phyloP scores from a whole-genome alignment of 2,329 filamentous ascomycete genomes.

The Kalaharituber pfeilii region DNA sequence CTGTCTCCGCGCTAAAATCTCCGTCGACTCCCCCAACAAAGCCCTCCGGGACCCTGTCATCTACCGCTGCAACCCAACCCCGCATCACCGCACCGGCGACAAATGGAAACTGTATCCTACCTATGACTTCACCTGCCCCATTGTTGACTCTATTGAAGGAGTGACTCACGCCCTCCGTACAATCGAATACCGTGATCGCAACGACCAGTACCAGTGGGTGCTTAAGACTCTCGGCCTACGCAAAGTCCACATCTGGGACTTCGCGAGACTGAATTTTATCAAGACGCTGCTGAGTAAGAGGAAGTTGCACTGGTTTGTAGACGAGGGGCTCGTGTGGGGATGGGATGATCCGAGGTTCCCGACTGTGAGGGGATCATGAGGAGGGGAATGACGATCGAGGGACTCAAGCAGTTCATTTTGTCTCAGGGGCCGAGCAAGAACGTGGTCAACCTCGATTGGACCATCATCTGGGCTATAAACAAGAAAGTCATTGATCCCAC shows the following conservation, averaged over 20 bases:
- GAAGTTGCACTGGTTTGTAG: conserved; percentile 69
- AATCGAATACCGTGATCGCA: conserved; percentile 75
- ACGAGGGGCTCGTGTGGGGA: conserved; percentile 56
- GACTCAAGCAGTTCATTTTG: conserved; percentile 66
- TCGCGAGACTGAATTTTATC: conserved; percentile 69
- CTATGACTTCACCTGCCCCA: conserved; percentile 72
- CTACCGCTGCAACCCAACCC: conserved; percentile 68
- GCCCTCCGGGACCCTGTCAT: conserved; percentile 93
- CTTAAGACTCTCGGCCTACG: conserved; percentile 54
- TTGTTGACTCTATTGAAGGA: conserved; percentile 64
- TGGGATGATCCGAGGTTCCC: conserved; percentile 84
- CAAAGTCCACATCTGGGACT: conserved; percentile 70
- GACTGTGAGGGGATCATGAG: conserved; percentile 60
- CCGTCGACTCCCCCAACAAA: conserved; percentile 81
- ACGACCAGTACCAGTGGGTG: conserved; percentile 78
- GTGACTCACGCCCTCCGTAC: conserved; percentile 70
- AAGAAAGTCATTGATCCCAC: conserved; percentile 70
- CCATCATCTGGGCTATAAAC: conserved; percentile 53
- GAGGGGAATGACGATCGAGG: conserved; percentile 61
- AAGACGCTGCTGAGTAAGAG: conserved; percentile 69
- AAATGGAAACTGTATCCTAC: conserved; percentile 77
- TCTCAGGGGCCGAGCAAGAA: conserved; percentile 72
- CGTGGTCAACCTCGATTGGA: conserved; percentile 72
- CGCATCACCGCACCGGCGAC: conserved; percentile 57
- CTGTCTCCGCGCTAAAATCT: conserved; percentile 92